Evolutionary conservation across 2,329 filamentous ascomycete species (phyloP).

Genomic region (Lecanicillium sp.): DNA sequence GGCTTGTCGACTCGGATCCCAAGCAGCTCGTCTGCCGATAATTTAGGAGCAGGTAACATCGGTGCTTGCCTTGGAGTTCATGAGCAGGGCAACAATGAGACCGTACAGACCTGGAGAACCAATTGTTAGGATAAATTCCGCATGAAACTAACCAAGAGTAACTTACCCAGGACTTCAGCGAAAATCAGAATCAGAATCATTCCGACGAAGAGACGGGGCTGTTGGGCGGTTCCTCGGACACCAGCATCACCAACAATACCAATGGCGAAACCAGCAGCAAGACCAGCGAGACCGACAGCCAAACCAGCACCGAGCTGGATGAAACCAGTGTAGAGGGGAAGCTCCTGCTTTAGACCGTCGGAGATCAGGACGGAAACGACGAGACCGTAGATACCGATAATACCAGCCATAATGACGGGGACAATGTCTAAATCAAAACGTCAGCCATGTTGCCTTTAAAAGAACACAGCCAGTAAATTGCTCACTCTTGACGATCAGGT

Average conservation of each 20-base stretch:
- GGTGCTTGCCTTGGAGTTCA: slow-evolving; percentile 87
- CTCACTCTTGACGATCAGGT: slow-evolving; percentile 99
- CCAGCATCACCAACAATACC: slow-evolving; percentile 84
- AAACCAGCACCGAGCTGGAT: slow-evolving; percentile 81
- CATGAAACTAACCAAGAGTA: slow-evolving; percentile 2
- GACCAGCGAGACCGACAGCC: slow-evolving; percentile 71
- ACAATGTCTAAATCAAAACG: slow-evolving; percentile 67
- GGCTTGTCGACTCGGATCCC: slow-evolving; percentile 27
- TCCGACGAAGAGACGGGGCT: slow-evolving; percentile 83
- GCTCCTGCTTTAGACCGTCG: slow-evolving; percentile 63
- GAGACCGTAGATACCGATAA: slow-evolving; percentile 97
- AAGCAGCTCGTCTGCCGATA: slow-evolving; percentile 12
- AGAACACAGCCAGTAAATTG: slow-evolving; percentile 2
- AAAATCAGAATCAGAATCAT: slow-evolving; percentile 99
- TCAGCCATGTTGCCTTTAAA: slow-evolving; percentile 12
- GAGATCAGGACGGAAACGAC: slow-evolving; percentile 84
- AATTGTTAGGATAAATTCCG: not conserved
- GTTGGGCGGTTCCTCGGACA: slow-evolving; percentile 79
- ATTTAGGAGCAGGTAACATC: slow-evolving; percentile 55
- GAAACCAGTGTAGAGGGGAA: slow-evolving; percentile 73
- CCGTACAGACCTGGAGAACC: slow-evolving; percentile 77
- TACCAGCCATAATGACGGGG: slow-evolving; percentile 99
- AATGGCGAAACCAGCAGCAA: slow-evolving; percentile 79
- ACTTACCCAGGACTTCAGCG: slow-evolving; percentile 91
- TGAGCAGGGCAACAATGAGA: slow-evolving; percentile 95